Evolutionary conservation across 345 rosid genomes (phyloP).

Genomic region (Barbarea vulgaris): DNA sequence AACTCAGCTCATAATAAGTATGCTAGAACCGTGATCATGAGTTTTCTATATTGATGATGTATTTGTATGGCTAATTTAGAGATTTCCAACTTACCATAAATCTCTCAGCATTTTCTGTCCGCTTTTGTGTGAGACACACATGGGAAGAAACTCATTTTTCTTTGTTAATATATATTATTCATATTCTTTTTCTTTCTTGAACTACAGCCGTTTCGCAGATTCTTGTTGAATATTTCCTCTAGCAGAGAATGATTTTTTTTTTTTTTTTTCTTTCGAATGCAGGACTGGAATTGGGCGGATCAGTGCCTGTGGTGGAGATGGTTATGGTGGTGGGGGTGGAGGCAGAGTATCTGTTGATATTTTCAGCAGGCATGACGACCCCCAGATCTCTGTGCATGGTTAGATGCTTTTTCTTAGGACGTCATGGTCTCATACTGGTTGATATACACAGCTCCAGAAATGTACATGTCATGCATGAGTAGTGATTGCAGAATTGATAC

Average conservation of each 20-base stretch:
- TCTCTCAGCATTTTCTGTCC: background rate
- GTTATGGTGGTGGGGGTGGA: conserved; percentile 97
- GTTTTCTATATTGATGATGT: background rate
- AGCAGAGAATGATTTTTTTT: conserved; percentile 3
- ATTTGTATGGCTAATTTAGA: background rate
- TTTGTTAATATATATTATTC: conserved; percentile 7
- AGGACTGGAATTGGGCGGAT: conserved; percentile 92
- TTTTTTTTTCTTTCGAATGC: conserved; percentile 53
- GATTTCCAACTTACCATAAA: background rate
- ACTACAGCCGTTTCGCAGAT: conserved; percentile 23
- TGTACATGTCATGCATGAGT: background rate
- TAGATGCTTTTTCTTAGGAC: conserved; percentile 36
- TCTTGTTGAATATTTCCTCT: conserved; percentile 25
- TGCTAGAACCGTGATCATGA: conserved; percentile 6
- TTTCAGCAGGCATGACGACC: conserved; percentile 94
- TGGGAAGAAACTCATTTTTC: background rate
- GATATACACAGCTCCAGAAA: background rate
- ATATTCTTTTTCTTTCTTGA: background rate
- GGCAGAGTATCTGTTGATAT: conserved; percentile 91
- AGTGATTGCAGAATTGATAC: background rate
- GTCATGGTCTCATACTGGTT: conserved; percentile 8
- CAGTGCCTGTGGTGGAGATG: conserved; percentile 96
- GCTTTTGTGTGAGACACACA: conserved; percentile 8
- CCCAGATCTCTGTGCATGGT: conserved; percentile 88
- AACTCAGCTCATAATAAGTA: background rate